Conservation (phyloP, 2,329 filamentous ascomycete genomes). For the Plenodomus lindquistii region DNA sequence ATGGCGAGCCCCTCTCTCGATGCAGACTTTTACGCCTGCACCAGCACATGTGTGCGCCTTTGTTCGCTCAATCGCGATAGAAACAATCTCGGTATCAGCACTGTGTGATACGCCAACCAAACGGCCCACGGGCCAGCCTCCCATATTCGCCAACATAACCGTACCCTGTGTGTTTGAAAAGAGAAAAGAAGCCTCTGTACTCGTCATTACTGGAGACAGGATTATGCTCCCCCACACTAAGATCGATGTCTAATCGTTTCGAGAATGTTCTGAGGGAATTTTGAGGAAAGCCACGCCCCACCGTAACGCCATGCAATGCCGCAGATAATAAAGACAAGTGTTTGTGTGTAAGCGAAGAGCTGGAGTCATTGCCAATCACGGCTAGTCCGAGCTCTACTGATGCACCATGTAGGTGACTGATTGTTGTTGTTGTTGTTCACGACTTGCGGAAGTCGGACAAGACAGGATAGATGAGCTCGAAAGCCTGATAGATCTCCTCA, state of each 20-base stretch:
- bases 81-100: slow-evolving; percentile 31
- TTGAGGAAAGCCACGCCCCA: slow-evolving; percentile 29
- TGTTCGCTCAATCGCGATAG: slow-evolving; percentile 7
- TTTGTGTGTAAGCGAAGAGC: slow-evolving; percentile 18
- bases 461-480: slow-evolving; percentile 41
- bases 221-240: slow-evolving; percentile 25
- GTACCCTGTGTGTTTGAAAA: slow-evolving; percentile 26
- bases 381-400: background rate
- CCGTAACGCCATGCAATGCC: slow-evolving; percentile 47
- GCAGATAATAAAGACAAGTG: slow-evolving; percentile 30
- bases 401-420: slow-evolving; percentile 5
- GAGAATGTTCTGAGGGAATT: slow-evolving; percentile 30
- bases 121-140: slow-evolving; percentile 5
- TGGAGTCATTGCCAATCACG: slow-evolving; percentile 4
- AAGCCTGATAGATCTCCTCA: slow-evolving; percentile 75
- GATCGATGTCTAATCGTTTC: slow-evolving; percentile 35
- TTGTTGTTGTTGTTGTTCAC: slow-evolving; percentile 40
- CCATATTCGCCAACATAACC: slow-evolving; percentile 27
- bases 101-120: background rate
- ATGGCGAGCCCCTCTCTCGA: slow-evolving; percentile 25
- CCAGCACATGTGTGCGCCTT: slow-evolving; percentile 13
- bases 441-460: slow-evolving; percentile 65
- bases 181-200: slow-evolving; percentile 29
- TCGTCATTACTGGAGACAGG: slow-evolving; percentile 34
- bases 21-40: slow-evolving; percentile 37